Conservation (phyloP, 1,284 basidiomycete species). For the Volvariella volvacea region DNA sequence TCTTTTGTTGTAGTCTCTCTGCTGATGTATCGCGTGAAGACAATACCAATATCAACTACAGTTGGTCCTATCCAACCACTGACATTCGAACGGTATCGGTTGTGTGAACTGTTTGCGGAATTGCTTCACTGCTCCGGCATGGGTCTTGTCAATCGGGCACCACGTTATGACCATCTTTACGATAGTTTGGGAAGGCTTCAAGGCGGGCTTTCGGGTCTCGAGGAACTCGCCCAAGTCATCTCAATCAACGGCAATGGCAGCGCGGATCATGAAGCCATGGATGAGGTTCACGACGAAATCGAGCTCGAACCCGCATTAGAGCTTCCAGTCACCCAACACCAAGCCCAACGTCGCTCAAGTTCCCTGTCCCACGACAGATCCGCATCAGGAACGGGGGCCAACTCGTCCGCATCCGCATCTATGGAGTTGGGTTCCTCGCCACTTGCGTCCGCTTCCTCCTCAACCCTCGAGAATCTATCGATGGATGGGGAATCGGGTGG, state of each 20-base stretch:
- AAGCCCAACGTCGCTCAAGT: constrained; percentile 23
- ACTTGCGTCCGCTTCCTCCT: too few relatives aligned
- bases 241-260: constrained; percentile 47
- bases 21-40: constrained; percentile 27
- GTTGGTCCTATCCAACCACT: constrained; percentile 71
- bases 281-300: constrained; percentile 53
- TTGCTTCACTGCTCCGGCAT: constrained; percentile 98
- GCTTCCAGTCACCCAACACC: constrained; percentile 61
- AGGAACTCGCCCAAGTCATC: constrained; percentile 79
- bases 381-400: too few relatives aligned
- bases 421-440: too few relatives aligned
- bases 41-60: constrained; percentile 64
- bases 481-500: background rate
- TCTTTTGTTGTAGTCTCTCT: background rate
- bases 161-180: constrained; percentile 69
- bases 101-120: constrained; percentile 96
- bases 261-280: constrained; percentile 45
- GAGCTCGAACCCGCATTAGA: constrained; percentile 54
- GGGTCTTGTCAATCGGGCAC: constrained; percentile 84
- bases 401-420: too few relatives aligned
- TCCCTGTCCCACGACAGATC: too few relatives aligned
- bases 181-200: constrained; percentile 73
- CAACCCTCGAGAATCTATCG: background rate
- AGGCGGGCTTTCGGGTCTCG: constrained; percentile 75
- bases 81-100: constrained; percentile 94